Evolutionary conservation across 2,329 filamentous ascomycete species (phyloP).

Genomic region (Zymoseptoria ardabiliae): DNA sequence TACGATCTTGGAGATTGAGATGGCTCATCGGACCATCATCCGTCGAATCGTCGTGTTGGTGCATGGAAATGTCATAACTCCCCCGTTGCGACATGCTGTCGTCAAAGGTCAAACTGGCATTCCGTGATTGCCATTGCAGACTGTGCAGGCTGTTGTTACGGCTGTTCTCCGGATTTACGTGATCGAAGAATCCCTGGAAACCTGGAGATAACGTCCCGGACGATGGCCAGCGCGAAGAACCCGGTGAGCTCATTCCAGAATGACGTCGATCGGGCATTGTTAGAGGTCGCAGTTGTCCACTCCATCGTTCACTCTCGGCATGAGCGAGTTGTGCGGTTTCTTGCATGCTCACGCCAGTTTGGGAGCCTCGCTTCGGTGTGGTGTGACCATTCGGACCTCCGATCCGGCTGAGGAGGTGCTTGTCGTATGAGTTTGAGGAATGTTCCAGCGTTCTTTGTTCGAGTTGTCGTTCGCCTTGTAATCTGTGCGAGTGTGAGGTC

Average conservation of each 20-base stretch:
- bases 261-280: slow-evolving; percentile 39
- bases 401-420: slow-evolving; percentile 55
- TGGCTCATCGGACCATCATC: slow-evolving; percentile 47
- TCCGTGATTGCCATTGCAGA: slow-evolving; percentile 27
- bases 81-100: slow-evolving; percentile 49
- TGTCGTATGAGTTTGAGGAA: slow-evolving; percentile 56
- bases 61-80: slow-evolving; percentile 55
- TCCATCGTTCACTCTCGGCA: slow-evolving; percentile 34
- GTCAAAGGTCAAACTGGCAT: slow-evolving; percentile 33
- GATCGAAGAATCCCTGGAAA: slow-evolving; percentile 36
- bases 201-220: slow-evolving; percentile 39
- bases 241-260: slow-evolving; percentile 34
- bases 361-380: slow-evolving; percentile 42
- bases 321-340: slow-evolving; percentile 31
- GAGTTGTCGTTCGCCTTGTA: slow-evolving; percentile 54
- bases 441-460: slow-evolving; percentile 51
- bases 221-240: slow-evolving; percentile 32
- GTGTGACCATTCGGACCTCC: slow-evolving; percentile 46
- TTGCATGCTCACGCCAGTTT: slow-evolving; percentile 23
- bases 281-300: slow-evolving; percentile 38
- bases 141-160: neutral
- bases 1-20: slow-evolving; percentile 48
- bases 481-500: slow-evolving; percentile 31
- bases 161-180: slow-evolving; percentile 7
- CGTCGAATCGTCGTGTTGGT: slow-evolving; percentile 46